Conservation (phyloP, 768 basidiomycete species). For the Boletus pseudo-olivaceus region DNA sequence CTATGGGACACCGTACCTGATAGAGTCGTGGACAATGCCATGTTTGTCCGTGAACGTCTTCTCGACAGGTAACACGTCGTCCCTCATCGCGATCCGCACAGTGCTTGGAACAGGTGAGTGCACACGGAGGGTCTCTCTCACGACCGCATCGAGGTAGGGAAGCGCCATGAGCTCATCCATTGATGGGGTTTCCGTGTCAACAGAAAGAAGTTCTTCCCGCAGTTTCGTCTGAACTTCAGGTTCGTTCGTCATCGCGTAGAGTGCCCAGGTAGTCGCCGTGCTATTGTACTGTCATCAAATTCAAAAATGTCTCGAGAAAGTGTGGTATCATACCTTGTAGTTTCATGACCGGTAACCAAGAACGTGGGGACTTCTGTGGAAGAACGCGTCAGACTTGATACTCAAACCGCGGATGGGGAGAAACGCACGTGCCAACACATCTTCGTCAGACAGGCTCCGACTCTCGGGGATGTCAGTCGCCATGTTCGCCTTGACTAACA, state of each 20-base stretch:
- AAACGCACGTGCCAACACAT: conserved; percentile 52
- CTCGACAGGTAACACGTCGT: conserved; percentile 51
- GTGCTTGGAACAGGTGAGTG: conserved; percentile 45
- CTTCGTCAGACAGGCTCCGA: conserved; percentile 58
- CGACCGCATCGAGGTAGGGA: conserved; percentile 64
- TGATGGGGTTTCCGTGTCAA: conserved; percentile 53
- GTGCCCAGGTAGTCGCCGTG: conserved; percentile 52
- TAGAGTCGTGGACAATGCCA: conserved; percentile 37
- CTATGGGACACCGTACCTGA: conserved; percentile 29
- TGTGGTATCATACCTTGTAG: conserved; percentile 40
- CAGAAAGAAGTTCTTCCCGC: conserved; percentile 50
- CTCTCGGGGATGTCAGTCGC: conserved; percentile 52
- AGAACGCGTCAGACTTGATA: not conserved
- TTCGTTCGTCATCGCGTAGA: conserved; percentile 50
- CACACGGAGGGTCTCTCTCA: conserved; percentile 57
- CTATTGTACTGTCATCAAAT: not conserved
- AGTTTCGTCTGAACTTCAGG: conserved; percentile 52
- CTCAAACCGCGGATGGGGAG: not conserved
- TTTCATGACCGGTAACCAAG: conserved; percentile 57
- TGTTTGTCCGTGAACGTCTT: conserved; percentile 42
- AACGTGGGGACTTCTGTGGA: conserved; percentile 57
- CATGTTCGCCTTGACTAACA: conserved; percentile 63
- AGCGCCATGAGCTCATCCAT: conserved; percentile 69
- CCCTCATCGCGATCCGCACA: conserved; percentile 43
- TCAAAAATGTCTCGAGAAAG: not conserved